Evolutionary conservation across 345 rosid species (phyloP), one percentile per base, ranked within the genome.

Genomic region (Firmiana major): DNA sequence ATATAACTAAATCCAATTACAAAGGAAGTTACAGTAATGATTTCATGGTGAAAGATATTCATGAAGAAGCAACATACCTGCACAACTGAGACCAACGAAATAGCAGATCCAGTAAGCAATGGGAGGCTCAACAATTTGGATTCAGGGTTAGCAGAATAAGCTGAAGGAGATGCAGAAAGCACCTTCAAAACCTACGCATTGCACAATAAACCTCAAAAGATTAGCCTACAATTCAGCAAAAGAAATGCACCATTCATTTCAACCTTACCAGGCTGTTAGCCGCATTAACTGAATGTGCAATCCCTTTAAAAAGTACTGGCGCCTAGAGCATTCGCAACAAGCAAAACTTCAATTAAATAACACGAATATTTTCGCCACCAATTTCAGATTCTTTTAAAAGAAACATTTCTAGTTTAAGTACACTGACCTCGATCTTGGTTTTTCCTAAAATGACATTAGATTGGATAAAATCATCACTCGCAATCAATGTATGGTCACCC

Each of bases 101-200:
- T 87, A 17, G 88, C 60, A 78, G 90, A 83, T 73, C 92, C 92
- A 54, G 85, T 84, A 24, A 88, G 86, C 69, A 75, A 86, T 8
- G 96, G 92, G n/a, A 93, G 92, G 73, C 74, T 84, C 19, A 83
- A 80, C 84, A 91, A 77, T 84, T 88, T 85, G n/a, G 91, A 82
- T 71, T 57, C 84, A 7, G 90, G 93, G 65, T 89, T 84, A 42
- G 93, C 91, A 73, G 92, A 89, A 86, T 91, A 91, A n/a, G 93
- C 93, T 17, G 92, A 83, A 68, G 90, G 85, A 76, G 92, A 90
- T 12, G 92, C 90, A 31, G 91, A 90, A 26, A 88, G 92, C 54
- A 90, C 91, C 83, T 87, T 86, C 84, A 85, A 78, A 77, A 85
- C 92, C 96, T 89, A 79, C 38, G 31, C 54, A 78, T 34, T 42